These are phyloP conservation scores for Rhododendron ovatum DNA, from an alignment of 148 eudicot genomes.

Conservation along the genomic window DNA sequence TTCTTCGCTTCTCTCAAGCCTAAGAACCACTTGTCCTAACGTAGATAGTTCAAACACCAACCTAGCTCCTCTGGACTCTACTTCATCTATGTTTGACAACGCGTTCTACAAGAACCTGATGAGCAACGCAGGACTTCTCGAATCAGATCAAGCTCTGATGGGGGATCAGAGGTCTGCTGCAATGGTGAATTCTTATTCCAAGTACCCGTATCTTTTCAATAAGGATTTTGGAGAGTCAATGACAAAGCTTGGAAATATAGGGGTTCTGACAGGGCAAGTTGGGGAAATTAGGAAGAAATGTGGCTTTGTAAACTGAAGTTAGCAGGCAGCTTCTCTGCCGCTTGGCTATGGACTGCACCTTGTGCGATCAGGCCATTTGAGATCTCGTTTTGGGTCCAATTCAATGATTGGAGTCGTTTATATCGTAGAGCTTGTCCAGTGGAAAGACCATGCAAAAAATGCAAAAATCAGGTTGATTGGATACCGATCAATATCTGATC, in stretches of 20 bases:
- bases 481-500: neutral
- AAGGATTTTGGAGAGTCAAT: constrained; percentile 44
- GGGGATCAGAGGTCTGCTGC: constrained; percentile 25
- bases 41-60: constrained; percentile 23
- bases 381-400: neutral
- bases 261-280: constrained; percentile 37
- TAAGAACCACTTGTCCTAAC: constrained; percentile 36
- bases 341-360: neutral
- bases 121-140: constrained; percentile 40
- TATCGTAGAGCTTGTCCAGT: neutral
- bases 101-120: constrained; percentile 35
- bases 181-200: constrained; percentile 28
- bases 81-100: constrained; percentile 31
- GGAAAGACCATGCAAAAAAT: neutral
- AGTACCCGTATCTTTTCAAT: constrained; percentile 26
- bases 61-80: constrained; percentile 37
- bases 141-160: constrained; percentile 47
- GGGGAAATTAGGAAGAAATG: constrained; percentile 43
- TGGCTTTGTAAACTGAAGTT: constrained; percentile 15
- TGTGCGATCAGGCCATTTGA: neutral
- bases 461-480: neutral
- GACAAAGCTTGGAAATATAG: constrained; percentile 37
- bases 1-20: constrained; percentile 26
- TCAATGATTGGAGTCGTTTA: neutral
- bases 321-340: neutral